Base-by-base conservation (phyloP, 148 eudicot genomes). In the Heliosperma pusillum region DNA sequence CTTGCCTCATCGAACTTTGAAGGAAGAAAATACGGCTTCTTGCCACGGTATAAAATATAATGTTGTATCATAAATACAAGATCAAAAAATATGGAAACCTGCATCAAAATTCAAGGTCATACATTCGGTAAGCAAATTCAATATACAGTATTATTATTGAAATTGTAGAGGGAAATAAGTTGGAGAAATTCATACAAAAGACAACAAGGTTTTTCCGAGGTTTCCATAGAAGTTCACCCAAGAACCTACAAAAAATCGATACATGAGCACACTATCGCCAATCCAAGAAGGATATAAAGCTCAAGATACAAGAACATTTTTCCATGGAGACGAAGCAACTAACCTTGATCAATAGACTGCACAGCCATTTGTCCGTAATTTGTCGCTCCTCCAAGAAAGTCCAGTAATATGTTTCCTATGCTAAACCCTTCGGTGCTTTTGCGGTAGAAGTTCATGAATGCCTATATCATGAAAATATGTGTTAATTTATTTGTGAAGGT, bases 191-290 rank as follows among this genome's bases (percentile, higher is more conserved):
- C 88, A n/a, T 88, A 92, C 97, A 85, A 87, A 78, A 22, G 97
- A 92, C 26, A 90, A 84, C 82, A 90, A 66, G 45, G 96, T 90
- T 82, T 93, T 93, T 58, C 97, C 97, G 2, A 93, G 77, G 81
- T 93, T 93, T 45, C 97, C 97, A 70, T 90, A 88, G 73, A 93
- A 93, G 85, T 93, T 93, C 70, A 90, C 89, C 95, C 97, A 92
- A 3, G 95, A 90, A 80, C 85, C 96, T 90, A 79, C 61, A 62
- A 36, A 30, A 66, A 53, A 63, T 22, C 17, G 15, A 57, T 11
- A 66, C 15, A 15, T 45, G 21, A 7, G 29, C 10, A 60, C 22
- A 22, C 22, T 9, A 15, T 63, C 13, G 26, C 45, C 26, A 17
- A 72, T 44, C 10, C 6, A 6, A 20, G 29, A 20, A 22, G 30